A percentile compares a stretch with the other conserved stretches of the same genome.
These are phyloP conservation scores for Selaginella moellendorffii DNA, from an alignment of 75 land plant genomes.

Conservation along the genomic window DNA sequence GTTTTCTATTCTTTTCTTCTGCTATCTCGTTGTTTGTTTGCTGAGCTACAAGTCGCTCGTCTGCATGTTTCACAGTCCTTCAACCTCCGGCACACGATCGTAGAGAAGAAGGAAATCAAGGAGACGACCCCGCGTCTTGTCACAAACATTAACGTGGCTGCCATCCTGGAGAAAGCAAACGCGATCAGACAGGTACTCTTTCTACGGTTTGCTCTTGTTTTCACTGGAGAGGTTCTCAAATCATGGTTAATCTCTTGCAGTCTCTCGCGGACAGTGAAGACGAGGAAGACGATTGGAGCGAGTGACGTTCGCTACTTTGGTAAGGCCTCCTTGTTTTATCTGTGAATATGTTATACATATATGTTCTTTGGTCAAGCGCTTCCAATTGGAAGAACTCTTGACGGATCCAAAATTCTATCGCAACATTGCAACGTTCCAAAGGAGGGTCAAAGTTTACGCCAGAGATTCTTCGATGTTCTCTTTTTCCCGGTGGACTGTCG, in stretches of 20 bases:
- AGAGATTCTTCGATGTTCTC: no score
- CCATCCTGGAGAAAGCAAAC: constrained; percentile 11
- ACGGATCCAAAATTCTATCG: no score
- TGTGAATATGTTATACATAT: neutral
- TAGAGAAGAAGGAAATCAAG: neutral
- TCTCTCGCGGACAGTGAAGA: neutral
- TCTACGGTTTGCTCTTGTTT: neutral
- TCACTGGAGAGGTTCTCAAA: neutral
- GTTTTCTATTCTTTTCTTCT: neutral
- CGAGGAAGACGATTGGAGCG: constrained; percentile 1
- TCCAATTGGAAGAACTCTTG: no score
- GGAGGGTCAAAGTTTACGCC: no score
- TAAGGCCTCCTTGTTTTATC: no score
- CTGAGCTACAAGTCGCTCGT: neutral
- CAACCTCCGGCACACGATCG: neutral
- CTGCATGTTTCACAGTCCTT: neutral
- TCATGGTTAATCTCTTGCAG: neutral
- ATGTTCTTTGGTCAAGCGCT: neutral
- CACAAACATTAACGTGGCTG: constrained; percentile 4
- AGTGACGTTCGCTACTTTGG: no score
- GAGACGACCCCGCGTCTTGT: neutral
- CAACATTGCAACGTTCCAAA: no score
- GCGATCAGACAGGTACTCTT: neutral
- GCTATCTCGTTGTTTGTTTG: neutral
- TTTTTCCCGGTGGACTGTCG: no score